Conservation (phyloP, 352 stramenopile species). For the Phytophthora constricta region DNA sequence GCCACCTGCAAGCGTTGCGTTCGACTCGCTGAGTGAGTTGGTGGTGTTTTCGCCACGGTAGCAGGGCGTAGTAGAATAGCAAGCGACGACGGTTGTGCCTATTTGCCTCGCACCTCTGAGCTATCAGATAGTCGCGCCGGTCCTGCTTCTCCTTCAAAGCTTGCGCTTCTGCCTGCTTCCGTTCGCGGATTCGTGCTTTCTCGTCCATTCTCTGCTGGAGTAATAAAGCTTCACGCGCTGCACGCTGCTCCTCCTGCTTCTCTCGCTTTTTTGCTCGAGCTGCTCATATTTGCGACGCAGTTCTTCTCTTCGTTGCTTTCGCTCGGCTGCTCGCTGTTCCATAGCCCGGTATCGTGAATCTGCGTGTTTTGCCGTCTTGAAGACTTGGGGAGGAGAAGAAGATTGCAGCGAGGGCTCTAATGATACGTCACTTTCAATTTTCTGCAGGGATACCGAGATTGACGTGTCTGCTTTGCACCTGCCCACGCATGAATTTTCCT, state of each 20-base stretch:
- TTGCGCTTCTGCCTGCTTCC: constrained; percentile 44
- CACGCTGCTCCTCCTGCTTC: constrained; percentile 43
- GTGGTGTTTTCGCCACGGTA: constrained; percentile 49
- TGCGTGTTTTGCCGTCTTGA: not conserved
- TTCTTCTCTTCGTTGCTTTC: constrained; percentile 60
- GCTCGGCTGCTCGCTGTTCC: constrained; percentile 58
- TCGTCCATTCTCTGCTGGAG: constrained; percentile 50
- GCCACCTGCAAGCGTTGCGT: constrained; percentile 47
- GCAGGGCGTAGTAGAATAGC: constrained; percentile 56
- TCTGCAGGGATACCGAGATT: too few species aligned
- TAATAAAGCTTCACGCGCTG: constrained; percentile 47
- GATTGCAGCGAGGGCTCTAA: not conserved
- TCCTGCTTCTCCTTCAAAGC: constrained; percentile 41
- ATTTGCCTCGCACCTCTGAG: constrained; percentile 32
- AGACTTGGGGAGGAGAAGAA: constrained; percentile 2
- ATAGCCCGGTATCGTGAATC: constrained; percentile 63
- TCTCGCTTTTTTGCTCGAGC: constrained; percentile 54
- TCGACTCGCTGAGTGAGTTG: constrained; percentile 34
- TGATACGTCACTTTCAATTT: not conserved
- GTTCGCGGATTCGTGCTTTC: constrained; percentile 42
- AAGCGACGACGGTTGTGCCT: constrained; percentile 49
- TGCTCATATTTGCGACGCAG: constrained; percentile 62
- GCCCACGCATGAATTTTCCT: too few species aligned
- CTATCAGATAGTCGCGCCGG: constrained; percentile 35
- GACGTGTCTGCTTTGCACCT: too few species aligned